Base-by-base conservation (phyloP, 371 early-diverging fungal species). In the Mortierella sp. region DNA sequence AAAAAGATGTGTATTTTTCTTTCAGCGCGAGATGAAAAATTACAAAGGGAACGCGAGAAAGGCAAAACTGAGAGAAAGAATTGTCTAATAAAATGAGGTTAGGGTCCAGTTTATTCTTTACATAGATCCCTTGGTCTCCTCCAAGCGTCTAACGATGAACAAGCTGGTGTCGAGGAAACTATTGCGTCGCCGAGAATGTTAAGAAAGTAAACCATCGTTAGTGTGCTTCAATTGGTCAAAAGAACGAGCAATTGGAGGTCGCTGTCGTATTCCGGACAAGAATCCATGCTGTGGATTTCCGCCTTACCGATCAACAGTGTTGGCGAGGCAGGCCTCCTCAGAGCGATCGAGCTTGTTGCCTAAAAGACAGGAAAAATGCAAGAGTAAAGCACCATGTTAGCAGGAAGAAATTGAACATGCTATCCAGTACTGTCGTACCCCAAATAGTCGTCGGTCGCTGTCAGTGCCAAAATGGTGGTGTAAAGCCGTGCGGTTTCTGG, bases 151-250 rank as follows among this genome's bases (percentile, higher is more conserved):
- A 64, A 94, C 92, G 71, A 94, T 91, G 79, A 92, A 89, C 74
- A 92, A 76, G 79, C 90, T 90, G 74, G 93, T 92, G 86, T 95
- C 96, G 45, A 95, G 87, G 86, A 95, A 95, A 68, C 82, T 82
- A 80, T 31, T 40, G 13, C 1, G 44, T 24, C n/a, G 26, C 2
- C 53, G 37, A 47, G 0, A 9, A 53, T n/a, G 37, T 24, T 24
- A 34, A 52, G 22, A 24, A 43, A 24, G 26, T 0, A 55, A 24
- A 45, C 19, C 4, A 45, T 26, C 5, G 29, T 70, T 31, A 70
- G 58, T 34, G 1, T 26, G 26, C n/a, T 7, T 10, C 34, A 13
- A 4, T 22, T 24, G 66, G 13, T 50, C 14, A 29, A 26, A 19
- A 10, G 10, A 43, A 29, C 19, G 3, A 50, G 8, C 45, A 16